phyloP scores from a whole-genome alignment of 1,284 basidiomycete genomes.

The Austroboletus rostrupii region DNA sequence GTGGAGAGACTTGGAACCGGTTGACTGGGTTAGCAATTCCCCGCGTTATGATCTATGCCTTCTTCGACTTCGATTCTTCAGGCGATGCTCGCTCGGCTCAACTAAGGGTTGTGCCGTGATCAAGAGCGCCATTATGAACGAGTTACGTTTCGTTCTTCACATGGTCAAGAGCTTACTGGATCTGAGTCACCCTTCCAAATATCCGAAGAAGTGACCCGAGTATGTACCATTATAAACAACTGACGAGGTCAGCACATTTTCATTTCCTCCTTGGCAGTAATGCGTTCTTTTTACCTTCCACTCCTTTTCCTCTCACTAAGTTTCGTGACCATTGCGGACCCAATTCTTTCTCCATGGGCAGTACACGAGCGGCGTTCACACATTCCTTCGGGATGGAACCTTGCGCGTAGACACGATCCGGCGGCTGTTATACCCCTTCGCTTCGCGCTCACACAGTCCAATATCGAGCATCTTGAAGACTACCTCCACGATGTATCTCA shows the following conservation, averaged over 20 bases:
- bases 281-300: constrained; percentile 24
- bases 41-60: no score
- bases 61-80: no score
- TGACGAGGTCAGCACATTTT: background rate
- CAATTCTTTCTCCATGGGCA: constrained; percentile 11
- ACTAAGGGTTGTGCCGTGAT: background rate
- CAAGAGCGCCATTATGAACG: background rate
- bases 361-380: constrained; percentile 34
- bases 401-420: constrained; percentile 27
- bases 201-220: background rate
- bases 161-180: background rate
- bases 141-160: background rate
- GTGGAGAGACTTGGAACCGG: background rate
- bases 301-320: constrained; percentile 22
- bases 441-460: constrained; percentile 41
- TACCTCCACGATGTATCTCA: constrained; percentile 42
- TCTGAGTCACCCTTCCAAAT: background rate
- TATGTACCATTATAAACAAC: background rate
- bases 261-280: background rate
- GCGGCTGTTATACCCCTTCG: constrained; percentile 36
- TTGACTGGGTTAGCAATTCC: background rate
- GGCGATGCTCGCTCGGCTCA: no score
- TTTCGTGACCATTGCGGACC: constrained; percentile 14
- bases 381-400: constrained; percentile 34
- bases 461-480: constrained; percentile 37